These are phyloP conservation scores for Escovopsis sp. DNA, from an alignment of 2,329 filamentous ascomycete genomes.

Conservation along the genomic window DNA sequence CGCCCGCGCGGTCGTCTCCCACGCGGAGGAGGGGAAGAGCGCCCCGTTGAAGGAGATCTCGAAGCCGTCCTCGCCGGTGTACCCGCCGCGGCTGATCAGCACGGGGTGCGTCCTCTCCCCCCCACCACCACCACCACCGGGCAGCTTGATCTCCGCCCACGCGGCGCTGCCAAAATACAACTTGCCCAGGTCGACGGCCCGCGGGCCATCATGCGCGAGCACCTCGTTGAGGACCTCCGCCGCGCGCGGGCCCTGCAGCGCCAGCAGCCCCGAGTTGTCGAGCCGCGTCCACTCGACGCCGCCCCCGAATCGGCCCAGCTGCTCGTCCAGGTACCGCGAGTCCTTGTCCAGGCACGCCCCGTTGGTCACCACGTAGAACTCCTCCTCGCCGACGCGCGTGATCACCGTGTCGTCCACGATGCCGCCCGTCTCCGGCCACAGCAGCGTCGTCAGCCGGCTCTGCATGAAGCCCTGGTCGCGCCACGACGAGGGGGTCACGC, in stretches of 20 bases:
- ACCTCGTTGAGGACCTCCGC: constrained; percentile 51
- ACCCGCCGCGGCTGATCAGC: constrained; percentile 74
- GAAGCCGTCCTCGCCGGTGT: constrained; percentile 97
- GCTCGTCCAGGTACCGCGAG: constrained; percentile 54
- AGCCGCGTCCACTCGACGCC: constrained; percentile 53
- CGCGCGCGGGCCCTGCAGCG: constrained; percentile 74
- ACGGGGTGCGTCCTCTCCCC: constrained; percentile 22
- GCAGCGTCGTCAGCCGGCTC: constrained; percentile 70
- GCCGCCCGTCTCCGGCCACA: constrained; percentile 67
- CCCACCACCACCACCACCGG: no score
- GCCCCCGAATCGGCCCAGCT: constrained; percentile 45
- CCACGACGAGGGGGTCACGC: constrained; percentile 64
- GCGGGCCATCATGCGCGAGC: constrained; percentile 29
- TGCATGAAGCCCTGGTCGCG: constrained; percentile 47
- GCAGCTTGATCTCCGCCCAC: constrained; percentile 48
- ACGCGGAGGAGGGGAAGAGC: constrained; percentile 20
- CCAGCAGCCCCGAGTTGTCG: constrained; percentile 62
- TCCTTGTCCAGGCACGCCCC: constrained; percentile 87
- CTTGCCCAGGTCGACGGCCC: constrained; percentile 35
- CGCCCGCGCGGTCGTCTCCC: constrained; percentile 32
- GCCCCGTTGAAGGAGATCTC: constrained; percentile 63
- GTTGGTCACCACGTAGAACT: constrained; percentile 91
- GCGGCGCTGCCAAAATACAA: constrained; percentile 72
- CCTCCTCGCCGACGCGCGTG: constrained; percentile 56
- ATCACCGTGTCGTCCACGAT: constrained; percentile 93